Percentiles rank a stretch among this genome's conserved stretches.
These are phyloP conservation scores for Xerocomellus chrysenteron DNA, from an alignment of 768 basidiomycete genomes.

Conservation along the genomic window DNA sequence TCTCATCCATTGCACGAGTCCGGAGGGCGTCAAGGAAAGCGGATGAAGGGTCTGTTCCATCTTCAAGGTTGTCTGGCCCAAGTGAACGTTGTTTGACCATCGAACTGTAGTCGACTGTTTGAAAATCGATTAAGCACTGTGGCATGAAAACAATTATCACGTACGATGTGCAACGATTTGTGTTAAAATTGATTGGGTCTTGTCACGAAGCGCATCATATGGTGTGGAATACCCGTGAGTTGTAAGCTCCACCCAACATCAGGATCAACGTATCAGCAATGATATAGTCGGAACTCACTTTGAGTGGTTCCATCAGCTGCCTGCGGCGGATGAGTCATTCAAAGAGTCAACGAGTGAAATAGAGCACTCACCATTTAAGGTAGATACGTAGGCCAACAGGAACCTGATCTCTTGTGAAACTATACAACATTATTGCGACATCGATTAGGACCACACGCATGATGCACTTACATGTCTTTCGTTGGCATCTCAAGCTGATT, in stretches of 20 bases:
- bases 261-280: constrained; percentile 38
- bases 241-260: constrained; percentile 53
- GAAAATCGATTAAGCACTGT: background rate
- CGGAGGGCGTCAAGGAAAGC: constrained; percentile 82
- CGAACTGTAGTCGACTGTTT: constrained; percentile 50
- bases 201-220: constrained; percentile 74
- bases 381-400: constrained; percentile 83
- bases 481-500: constrained; percentile 87
- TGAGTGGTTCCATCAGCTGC: constrained; percentile 53
- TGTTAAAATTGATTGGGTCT: constrained; percentile 83
- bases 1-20: constrained; percentile 83
- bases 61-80: constrained; percentile 73
- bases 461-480: constrained; percentile 68
- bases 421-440: constrained; percentile 22
- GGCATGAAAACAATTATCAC: constrained; percentile 18
- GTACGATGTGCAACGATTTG: constrained; percentile 80
- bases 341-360: background rate
- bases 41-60: constrained; percentile 64
- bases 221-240: constrained; percentile 85
- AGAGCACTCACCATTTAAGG: constrained; percentile 61
- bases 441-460: background rate
- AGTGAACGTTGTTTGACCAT: constrained; percentile 81
- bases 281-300: constrained; percentile 27
- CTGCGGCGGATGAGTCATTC: constrained; percentile 18
- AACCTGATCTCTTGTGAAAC: constrained; percentile 85